Base-by-base conservation (phyloP, 2,329 filamentous ascomycete genomes). In the Clarireedia sp. region DNA sequence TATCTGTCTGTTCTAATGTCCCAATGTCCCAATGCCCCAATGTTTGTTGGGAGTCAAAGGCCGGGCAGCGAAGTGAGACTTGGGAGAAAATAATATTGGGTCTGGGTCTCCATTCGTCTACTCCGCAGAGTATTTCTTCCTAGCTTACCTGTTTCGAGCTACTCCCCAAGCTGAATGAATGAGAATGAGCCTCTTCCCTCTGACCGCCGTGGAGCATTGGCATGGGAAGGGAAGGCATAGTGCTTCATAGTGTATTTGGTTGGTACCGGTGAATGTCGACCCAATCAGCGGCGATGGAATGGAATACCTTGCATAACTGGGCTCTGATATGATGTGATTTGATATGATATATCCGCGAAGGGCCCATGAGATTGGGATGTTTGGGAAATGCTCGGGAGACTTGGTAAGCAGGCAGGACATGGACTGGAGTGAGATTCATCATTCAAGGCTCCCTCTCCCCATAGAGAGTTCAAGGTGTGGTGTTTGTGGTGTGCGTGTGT, bases 191-290 rank as follows among this genome's bases (percentile, higher is more conserved):
- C 37, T 55, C 52, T 49, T 49, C 48, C 48, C 51, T 54, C 48
- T 55, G 52, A 55, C 52, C 52, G 52, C 52, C 46, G 50, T 9
- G 49, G 46, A 55, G 46, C 52, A 43, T 38, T 44, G 46, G 52
- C 52, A 43, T 54, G 37, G 41, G 19, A 10, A 54, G 9, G n/a
- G 19, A 41, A 41, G 17, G 43, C 52, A 54, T 54, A 43, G 52
- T 54, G 19, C 16, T 41, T 41, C 43, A 46, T 16, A 46, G 45
- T 54, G 52, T 37, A 41, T 36, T 46, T 24, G 46, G 40, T 49
- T 24, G 40, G 45, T 49, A 50, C 45, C 45, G 37, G 37, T 50
- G 24, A 40, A 44, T 55, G 46, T 37, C 46, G 46, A 9, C 14
- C 52, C 52, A 55, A 55, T 55, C 10, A 50, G 46, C 10, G 49